Base-by-base conservation (phyloP, 2,329 filamentous ascomycete genomes). In the Phialocephala sp. region DNA sequence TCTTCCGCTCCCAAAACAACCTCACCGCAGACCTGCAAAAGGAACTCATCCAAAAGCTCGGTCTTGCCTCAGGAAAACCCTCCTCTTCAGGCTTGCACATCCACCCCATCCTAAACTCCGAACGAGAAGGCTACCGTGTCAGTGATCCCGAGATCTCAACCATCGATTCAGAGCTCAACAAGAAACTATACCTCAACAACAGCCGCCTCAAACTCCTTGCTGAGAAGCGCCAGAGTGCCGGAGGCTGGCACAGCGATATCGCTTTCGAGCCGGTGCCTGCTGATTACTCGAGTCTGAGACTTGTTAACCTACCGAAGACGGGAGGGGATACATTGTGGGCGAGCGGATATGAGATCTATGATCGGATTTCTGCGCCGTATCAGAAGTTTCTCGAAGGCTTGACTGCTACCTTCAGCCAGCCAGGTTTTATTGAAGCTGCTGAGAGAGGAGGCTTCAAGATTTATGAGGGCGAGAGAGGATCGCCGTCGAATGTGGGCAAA, bases 341-440 rank as follows among this genome's bases (percentile, higher is more conserved):
- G 0, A 87, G 85, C 0, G 87, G 87, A 0, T 90, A 90, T 72
- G 87, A 91, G 71, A 77, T 89, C 9, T 91, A 89, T 72, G 88
- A 91, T 72, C 83, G 86, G 27, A 80, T 91, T 64, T 87, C 83
- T 2, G 77, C 79, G 1, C 79, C 84, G 0, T 85, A 85, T 63
- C 85, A 85, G 66, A 78, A 78, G 45, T 89, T 89, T 74, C 79
- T 89, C 27, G 87, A 90, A 61, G 76, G 77, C 0, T 75, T 89
- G n/a, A 89, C 85, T 0, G 87, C 81, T 1, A 86, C 83, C 0
- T 83, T 82, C 67, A 80, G 79, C 0, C 79, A 83, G 68, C 82
- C 84, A 0, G 75, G 77, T 1, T 88, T 87, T 75, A 79, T 79
- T 62, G 76, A 82, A 12, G 78, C 82, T 3, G 85, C 85, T 0